phyloP scores from a whole-genome alignment of 352 stramenopile species.

The Phytophthora vignae region DNA sequence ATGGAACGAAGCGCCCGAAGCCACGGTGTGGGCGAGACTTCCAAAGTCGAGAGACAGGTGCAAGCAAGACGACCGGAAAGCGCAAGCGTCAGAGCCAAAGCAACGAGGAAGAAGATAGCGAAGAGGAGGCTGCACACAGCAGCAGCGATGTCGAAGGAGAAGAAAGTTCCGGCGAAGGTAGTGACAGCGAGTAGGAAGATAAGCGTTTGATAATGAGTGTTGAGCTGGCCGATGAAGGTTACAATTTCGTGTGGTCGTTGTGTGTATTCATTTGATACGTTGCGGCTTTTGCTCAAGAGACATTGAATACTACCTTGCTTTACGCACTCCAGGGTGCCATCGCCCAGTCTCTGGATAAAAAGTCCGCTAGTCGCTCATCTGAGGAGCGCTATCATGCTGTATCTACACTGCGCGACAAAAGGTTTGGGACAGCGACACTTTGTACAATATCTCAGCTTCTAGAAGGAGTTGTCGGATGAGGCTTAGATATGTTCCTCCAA shows the following conservation, averaged over 20 bases:
- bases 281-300: neutral
- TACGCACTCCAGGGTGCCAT: neutral
- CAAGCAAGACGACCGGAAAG: neutral
- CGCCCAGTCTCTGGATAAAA: constrained; percentile 6
- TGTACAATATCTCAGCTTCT: no score
- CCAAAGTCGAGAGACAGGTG: neutral
- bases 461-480: no score
- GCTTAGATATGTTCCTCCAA: no score
- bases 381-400: no score
- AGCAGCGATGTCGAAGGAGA: neutral
- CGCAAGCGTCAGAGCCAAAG: neutral
- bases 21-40: constrained; percentile 3
- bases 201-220: neutral
- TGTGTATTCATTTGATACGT: constrained; percentile 3
- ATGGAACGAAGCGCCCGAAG: neutral
- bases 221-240: neutral
- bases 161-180: neutral
- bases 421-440: no score
- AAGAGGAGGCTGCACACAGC: neutral
- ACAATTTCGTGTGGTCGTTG: neutral
- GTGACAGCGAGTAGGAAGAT: neutral
- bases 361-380: neutral
- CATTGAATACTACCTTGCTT: neutral
- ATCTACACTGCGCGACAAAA: no score
- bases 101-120: neutral